phyloP scores from a whole-genome alignment of 805 yeast genomes.

The Jamesozyma rosinii region DNA sequence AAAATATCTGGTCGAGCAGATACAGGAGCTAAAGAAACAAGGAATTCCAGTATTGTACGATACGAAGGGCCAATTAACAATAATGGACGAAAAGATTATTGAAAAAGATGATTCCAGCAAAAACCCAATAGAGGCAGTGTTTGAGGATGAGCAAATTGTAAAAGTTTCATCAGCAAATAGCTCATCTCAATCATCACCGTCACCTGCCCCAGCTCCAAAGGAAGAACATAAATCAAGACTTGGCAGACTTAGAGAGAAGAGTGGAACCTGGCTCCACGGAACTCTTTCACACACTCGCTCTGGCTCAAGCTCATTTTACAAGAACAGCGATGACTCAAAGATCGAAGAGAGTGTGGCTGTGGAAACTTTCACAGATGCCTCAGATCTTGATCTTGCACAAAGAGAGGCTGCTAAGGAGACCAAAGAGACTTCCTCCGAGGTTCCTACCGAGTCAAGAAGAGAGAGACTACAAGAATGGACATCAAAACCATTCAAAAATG shows the following conservation, averaged over 20 bases:
- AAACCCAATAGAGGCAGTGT: too few relatives aligned
- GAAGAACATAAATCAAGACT: neutral
- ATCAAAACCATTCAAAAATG: slow-evolving; percentile 13
- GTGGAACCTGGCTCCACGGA: slow-evolving; percentile 3
- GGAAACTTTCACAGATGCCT: slow-evolving; percentile 2
- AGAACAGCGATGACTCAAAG: slow-evolving; percentile 1
- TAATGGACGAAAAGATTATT: neutral
- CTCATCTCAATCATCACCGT: neutral
- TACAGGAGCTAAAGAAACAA: slow-evolving; percentile 7
- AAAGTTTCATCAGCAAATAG: neutral
- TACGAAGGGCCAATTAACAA: neutral
- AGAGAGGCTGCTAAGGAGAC: neutral
- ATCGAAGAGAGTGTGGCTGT: slow-evolving; percentile 9
- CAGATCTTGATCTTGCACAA: neutral
- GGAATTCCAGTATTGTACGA: slow-evolving; percentile 6
- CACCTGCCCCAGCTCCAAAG: neutral
- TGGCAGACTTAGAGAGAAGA: slow-evolving; percentile 2
- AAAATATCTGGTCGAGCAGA: slow-evolving; percentile 31
- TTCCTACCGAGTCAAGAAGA: neutral
- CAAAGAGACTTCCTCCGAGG: neutral
- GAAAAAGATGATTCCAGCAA: neutral
- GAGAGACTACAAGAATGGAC: slow-evolving; percentile 10
- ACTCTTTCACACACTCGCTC: neutral
- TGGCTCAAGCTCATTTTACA: neutral
- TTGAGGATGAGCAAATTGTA: neutral